Base-by-base conservation (phyloP, 352 stramenopile genomes). In the Elongisporangium senticosum region DNA sequence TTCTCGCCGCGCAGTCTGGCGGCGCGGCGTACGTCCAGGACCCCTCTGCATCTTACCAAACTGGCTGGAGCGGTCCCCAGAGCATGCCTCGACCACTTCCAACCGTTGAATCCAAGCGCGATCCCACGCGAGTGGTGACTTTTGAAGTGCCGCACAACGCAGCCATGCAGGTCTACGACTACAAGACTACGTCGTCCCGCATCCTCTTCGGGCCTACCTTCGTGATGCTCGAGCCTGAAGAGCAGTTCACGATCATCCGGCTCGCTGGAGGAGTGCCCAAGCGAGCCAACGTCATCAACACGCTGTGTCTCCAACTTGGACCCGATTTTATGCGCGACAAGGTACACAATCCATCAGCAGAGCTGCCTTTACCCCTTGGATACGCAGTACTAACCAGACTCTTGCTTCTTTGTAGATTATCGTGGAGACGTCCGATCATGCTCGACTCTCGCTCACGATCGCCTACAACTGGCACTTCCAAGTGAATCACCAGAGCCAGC, bases 401-500 rank as follows among this genome's bases (percentile, higher is more conserved):
- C 19, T 62, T n/a, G 3, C 20, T 14, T 47, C 21, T n/a, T 15
- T 21, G 17, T 52, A 72, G 58, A 92, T 92, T 58, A 89, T 89
- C 39, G 83, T 93, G 1, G 83, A 93, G 62, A 93, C 83, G 13
- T 90, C 80, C 2, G 83, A 93, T 39, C 83, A 93, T 56, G 83
- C 83, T 11, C 77, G 83, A 1, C 54, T 93, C 37, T 83, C 72
- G 23, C 67, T 93, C 33, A 93, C 83, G 2, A 89, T 93, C 56
- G 80, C 83, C 22, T 93, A 93, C 75, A 93, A 93, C 56, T 93
- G 83, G 83, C 77, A 89, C 33, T 93, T 93, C 58, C 71, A 77
- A 15, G 75, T 93, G 17, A 73, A 86, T n/a, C n/a, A n/a, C 55
- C 63, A 67, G 11, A 61, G 69, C 7, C 75, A 87, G 48, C 65